Conservation (phyloP, 306 rosid species). For the Lathyrus tuberosus region DNA sequence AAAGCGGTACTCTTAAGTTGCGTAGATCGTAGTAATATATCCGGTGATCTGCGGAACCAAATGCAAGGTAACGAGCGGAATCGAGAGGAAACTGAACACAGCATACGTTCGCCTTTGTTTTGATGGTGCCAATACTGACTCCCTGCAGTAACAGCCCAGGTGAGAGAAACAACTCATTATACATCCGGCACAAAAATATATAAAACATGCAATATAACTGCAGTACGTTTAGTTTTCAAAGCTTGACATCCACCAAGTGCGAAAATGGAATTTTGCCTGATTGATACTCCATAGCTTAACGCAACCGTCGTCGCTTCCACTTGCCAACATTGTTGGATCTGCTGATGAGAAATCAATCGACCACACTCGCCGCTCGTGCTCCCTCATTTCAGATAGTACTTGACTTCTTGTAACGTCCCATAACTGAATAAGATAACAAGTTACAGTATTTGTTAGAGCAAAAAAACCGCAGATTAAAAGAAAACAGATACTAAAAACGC, state of each 20-base stretch:
- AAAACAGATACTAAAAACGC: not conserved
- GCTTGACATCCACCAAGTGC: conserved; percentile 96
- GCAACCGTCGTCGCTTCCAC: conserved; percentile 93
- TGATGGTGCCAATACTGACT: conserved; percentile 83
- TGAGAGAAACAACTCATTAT: conserved; percentile 80
- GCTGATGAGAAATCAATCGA: conserved; percentile 91
- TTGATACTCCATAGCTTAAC: conserved; percentile 99
- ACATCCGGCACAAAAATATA: conserved; percentile 58
- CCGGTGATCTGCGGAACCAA: conserved; percentile 95
- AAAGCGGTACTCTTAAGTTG: conserved; percentile 69
- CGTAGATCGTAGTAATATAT: conserved; percentile 92
- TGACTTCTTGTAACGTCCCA: conserved; percentile 98
- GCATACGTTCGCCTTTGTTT: conserved; percentile 94
- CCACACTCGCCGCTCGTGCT: conserved; percentile 95
- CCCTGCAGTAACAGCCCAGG: conserved; percentile 91
- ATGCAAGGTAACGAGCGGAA: conserved; percentile 81
- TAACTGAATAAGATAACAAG: conserved; percentile 57
- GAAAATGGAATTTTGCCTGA: conserved; percentile 98
- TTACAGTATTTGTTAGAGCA: conserved; percentile 13
- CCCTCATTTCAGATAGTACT: conserved; percentile 83
- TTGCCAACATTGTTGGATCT: conserved; percentile 92
- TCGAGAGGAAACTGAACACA: conserved; percentile 90
- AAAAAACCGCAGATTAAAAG: not conserved
- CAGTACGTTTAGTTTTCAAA: conserved; percentile 98
- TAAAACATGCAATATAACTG: conserved; percentile 69